phyloP scores from a whole-genome alignment of 306 rosid species.

The Myrica gale region DNA sequence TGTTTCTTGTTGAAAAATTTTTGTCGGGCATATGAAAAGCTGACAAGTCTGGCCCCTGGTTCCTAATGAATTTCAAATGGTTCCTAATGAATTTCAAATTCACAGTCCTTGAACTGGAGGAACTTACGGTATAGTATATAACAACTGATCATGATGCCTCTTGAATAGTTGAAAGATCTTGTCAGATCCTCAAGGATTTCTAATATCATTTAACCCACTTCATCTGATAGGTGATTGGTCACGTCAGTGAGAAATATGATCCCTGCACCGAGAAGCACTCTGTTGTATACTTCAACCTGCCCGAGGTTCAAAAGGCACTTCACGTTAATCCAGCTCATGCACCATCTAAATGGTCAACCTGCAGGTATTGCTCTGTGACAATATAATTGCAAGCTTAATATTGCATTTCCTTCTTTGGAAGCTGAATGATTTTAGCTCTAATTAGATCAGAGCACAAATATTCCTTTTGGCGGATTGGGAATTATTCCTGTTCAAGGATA shows the following conservation, averaged over 20 bases:
- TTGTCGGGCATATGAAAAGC: not conserved
- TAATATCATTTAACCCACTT: not conserved
- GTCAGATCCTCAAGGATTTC: conserved; percentile 23
- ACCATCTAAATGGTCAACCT: conserved; percentile 71
- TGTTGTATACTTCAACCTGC: conserved; percentile 64
- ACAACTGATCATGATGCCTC: not conserved
- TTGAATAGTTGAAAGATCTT: not conserved
- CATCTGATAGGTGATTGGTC: conserved; percentile 52
- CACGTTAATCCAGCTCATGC: conserved; percentile 58
- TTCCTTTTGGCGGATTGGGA: conserved; percentile 4
- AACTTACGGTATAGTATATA: no score
- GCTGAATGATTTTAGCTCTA: no score
- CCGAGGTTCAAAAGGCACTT: conserved; percentile 70
- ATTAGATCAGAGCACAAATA: not conserved
- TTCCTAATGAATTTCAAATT: not conserved
- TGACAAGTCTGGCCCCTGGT: not conserved
- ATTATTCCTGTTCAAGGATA: not conserved
- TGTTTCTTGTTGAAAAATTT: not conserved
- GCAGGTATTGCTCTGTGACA: conserved; percentile 56
- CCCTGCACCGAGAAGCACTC: conserved; percentile 84
- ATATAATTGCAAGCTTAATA: conserved; percentile 4
- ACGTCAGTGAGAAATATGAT: conserved; percentile 56
- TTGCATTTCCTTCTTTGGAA: conserved; percentile 2
- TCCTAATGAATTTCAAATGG: not conserved
- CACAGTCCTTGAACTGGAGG: not conserved